Conservation (phyloP, 2,329 filamentous ascomycete genomes). For the Alternaria postmessia region DNA sequence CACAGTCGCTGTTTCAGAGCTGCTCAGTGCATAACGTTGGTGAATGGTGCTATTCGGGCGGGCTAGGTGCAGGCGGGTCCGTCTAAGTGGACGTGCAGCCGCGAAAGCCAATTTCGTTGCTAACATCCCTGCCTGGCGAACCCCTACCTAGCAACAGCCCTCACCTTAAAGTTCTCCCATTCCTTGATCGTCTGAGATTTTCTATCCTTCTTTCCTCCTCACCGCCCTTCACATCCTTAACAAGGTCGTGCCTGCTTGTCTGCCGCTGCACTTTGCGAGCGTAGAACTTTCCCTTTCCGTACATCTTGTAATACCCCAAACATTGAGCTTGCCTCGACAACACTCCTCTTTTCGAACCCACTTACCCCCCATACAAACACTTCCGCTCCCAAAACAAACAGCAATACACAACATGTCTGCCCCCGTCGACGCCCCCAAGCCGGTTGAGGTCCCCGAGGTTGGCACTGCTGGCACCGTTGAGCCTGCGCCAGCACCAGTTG, state of each 20-base stretch:
- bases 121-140: conserved; percentile 34
- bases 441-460: conserved; percentile 59
- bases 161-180: conserved; percentile 47
- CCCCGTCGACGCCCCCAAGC: conserved; percentile 73
- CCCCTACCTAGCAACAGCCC: conserved; percentile 48
- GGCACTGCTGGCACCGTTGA: conserved; percentile 48
- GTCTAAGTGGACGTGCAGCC: conserved; percentile 42
- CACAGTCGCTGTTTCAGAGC: conserved; percentile 42
- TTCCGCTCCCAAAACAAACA: conserved; percentile 12
- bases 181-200: conserved; percentile 38
- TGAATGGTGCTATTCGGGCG: conserved; percentile 39
- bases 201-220: conserved; percentile 43
- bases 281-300: conserved; percentile 39
- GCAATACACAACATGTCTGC: conserved; percentile 65
- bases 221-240: conserved; percentile 37
- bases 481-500: conserved; percentile 48
- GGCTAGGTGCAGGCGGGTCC: conserved; percentile 40
- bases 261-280: conserved; percentile 41
- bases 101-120: conserved; percentile 45
- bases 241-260: conserved; percentile 41
- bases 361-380: conserved; percentile 5
- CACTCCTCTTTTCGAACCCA: conserved; percentile 27
- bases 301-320: conserved; percentile 48
- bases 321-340: conserved; percentile 32
- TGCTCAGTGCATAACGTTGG: conserved; percentile 42